A percentile compares a stretch with the other conserved stretches of the same genome.
Evolutionary conservation across 176 grass and related monocot genomes (phyloP).

Genomic region (Triticum timopheevii): DNA sequence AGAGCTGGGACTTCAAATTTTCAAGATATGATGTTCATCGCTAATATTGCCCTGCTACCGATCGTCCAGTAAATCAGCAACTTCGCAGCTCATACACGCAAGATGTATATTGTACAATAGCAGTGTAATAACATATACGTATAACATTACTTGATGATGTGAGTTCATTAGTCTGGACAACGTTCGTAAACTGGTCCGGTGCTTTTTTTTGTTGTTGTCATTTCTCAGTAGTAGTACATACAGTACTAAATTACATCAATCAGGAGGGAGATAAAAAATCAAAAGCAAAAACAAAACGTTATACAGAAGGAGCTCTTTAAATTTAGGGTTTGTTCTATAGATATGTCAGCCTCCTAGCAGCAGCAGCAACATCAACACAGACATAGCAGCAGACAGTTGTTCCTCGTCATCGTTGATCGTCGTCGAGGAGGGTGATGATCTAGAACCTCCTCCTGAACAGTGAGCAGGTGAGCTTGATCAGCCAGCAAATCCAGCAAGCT

Average conservation of each 20-base stretch:
- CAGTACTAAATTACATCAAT: slow-evolving; percentile 34
- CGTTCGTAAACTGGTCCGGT: slow-evolving; percentile 7
- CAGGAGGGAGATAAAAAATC: slow-evolving; percentile 27
- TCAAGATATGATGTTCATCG: no score
- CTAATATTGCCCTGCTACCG: no score
- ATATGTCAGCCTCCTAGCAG: slow-evolving; percentile 45
- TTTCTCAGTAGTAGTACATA: not conserved
- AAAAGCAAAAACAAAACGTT: not conserved
- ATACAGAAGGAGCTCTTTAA: slow-evolving; percentile 35
- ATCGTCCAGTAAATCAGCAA: no score
- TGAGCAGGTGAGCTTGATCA: slow-evolving; percentile 69
- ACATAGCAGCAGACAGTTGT: not conserved
- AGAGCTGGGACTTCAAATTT: no score
- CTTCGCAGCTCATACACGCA: no score
- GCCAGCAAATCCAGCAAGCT: slow-evolving; percentile 73
- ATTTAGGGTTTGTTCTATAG: slow-evolving; percentile 50
- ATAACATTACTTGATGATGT: no score
- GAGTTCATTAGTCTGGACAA: no score
- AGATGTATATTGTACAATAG: no score
- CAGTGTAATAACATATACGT: no score
- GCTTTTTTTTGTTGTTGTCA: not conserved
- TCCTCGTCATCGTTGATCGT: not conserved
- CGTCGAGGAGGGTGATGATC: not conserved
- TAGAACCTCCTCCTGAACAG: slow-evolving; percentile 68
- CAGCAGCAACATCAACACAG: not conserved